Evolutionary conservation across 2,329 filamentous ascomycete species (phyloP).

Genomic region (Clarireedia sp.): DNA sequence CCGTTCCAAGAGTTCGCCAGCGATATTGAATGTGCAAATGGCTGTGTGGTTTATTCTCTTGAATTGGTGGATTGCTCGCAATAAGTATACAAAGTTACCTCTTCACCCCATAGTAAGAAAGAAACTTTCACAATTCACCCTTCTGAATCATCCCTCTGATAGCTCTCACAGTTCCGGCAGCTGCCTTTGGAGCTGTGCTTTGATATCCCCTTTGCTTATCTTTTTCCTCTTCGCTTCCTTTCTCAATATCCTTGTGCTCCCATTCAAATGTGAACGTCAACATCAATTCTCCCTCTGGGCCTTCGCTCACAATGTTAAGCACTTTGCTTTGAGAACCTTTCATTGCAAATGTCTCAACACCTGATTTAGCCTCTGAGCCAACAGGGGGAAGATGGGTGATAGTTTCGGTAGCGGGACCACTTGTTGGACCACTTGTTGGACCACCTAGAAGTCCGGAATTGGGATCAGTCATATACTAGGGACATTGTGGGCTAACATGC

Average conservation of each 20-base stretch:
- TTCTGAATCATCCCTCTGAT: constrained; percentile 17
- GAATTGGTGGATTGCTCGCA: too few species aligned
- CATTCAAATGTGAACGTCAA: constrained; percentile 37
- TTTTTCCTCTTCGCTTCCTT: constrained; percentile 6
- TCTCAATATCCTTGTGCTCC: constrained; percentile 15
- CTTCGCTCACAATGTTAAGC: constrained; percentile 29
- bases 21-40: too few species aligned
- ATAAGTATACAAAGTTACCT: too few species aligned
- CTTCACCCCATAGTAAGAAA: not conserved
- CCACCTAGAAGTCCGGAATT: not conserved
- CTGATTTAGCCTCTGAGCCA: constrained; percentile 3
- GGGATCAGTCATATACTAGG: not conserved
- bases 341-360: constrained; percentile 8
- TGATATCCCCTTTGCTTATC: constrained; percentile 11
- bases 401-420: not conserved
- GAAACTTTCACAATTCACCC: constrained; percentile 8
- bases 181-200: constrained; percentile 7
- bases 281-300: constrained; percentile 29
- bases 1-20: too few species aligned
- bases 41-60: too few species aligned
- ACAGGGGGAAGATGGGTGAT: constrained; percentile 11
- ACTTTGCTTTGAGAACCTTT: constrained; percentile 21
- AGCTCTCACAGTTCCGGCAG: constrained; percentile 9
- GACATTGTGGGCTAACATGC: too few species aligned
- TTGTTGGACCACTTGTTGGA: not conserved